Base-by-base conservation (phyloP, 306 rosid genomes). In the Rosa chinensis region DNA sequence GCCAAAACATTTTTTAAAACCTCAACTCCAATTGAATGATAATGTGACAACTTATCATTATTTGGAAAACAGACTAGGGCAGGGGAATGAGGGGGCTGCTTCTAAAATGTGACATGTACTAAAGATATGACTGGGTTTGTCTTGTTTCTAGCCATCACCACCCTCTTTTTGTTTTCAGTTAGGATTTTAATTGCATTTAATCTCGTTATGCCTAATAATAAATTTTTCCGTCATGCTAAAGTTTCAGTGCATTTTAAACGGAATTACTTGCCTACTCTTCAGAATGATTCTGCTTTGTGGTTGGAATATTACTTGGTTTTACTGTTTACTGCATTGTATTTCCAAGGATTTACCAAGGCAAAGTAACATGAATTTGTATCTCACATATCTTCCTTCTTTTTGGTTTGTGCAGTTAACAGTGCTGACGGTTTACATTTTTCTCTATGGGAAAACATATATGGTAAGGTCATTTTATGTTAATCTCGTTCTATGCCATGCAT, bases 401-500 rank as follows among this genome's bases (percentile, higher is more conserved):
- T 70, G 56, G 40, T 13, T 55, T 72, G 66, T 94, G 92, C 97
- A 94, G 99, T 84, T 94, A 86, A 92, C 95, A 0, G 99, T 94
- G 89, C 87, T 92, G 81, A 89, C 94, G 53, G 97, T 94, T 11
- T 94, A 86, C 83, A 39, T 88, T 81, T 94, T 92, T 82, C 97
- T 94, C 48, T 94, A 92, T 76, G 99, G 99, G 78, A 92, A 84
- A 84, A 55, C 86, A 2, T 94, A 94, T 86, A 72, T 94, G 94
- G 97, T 94, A 84, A 81, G 97, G 82, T 83, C 74, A 73, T 71
- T 75, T 79, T 63, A 43, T 17, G 37, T 39, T 11, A 3, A 63
- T 52, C n/a, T n/a, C 39, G 5, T 32, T 58, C 61, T 66, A 69
- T 66, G 12, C 56, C 37, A 28, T 66, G 56, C 44, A 42, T 43